Evolutionary conservation across 768 basidiomycete genomes (phyloP).

Genomic region (Boletus insuetus): DNA sequence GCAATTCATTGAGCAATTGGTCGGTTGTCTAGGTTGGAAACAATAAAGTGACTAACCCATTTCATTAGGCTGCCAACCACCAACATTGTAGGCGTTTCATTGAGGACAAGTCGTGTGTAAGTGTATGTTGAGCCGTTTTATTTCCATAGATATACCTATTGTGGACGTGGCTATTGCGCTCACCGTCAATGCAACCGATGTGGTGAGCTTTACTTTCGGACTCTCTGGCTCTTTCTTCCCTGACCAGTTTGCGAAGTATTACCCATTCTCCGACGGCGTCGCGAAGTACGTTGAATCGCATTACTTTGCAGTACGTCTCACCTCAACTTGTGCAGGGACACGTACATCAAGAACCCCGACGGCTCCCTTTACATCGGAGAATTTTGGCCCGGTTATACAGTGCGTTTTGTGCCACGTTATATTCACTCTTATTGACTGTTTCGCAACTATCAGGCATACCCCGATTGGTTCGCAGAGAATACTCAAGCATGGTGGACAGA

Average conservation of each 20-base stretch:
- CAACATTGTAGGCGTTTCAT: constrained; percentile 27
- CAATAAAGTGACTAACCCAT: constrained; percentile 2
- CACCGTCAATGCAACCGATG: constrained; percentile 56
- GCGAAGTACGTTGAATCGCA: constrained; percentile 43
- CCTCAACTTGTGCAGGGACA: constrained; percentile 40
- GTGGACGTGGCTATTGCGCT: constrained; percentile 62
- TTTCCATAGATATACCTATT: constrained; percentile 60
- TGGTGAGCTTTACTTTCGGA: constrained; percentile 40
- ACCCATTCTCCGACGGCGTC: constrained; percentile 61
- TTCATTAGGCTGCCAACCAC: constrained; percentile 22
- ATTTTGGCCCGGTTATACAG: constrained; percentile 78
- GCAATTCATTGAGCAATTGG: constrained; percentile 54
- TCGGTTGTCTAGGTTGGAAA: constrained; percentile 29
- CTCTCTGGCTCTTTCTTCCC: background rate
- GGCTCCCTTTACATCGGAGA: constrained; percentile 69
- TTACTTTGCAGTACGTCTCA: background rate
- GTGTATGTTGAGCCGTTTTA: background rate
- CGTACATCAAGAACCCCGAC: constrained; percentile 75
- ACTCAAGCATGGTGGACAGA: constrained; percentile 61
- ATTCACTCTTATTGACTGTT: background rate
- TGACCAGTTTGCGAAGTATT: constrained; percentile 43
- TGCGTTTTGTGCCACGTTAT: constrained; percentile 20
- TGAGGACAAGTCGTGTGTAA: background rate
- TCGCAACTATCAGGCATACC: constrained; percentile 44
- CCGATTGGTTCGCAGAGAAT: constrained; percentile 58